Evolutionary conservation across 139 green algal species (phyloP), one percentile per base, ranked within the genome.

Genomic region (Chlorella sp.): DNA sequence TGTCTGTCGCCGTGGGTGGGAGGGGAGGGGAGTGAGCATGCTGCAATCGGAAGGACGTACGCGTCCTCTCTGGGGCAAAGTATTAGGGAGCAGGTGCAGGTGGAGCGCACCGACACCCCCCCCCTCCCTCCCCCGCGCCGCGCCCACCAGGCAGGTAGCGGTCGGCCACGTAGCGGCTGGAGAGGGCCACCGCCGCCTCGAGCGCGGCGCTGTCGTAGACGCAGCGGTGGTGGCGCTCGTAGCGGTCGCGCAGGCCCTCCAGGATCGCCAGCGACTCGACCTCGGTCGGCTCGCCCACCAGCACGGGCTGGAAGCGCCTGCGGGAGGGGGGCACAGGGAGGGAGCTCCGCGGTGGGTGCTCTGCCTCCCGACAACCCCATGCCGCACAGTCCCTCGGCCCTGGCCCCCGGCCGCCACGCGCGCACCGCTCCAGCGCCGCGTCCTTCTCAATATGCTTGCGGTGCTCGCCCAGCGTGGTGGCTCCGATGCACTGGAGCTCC

Each of bases 401-500:
- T n/a, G n/a, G n/a, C n/a, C n/a, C n/a, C n/a, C n/a, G n/a, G n/a
- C n/a, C n/a, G n/a, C n/a, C n/a, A n/a, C n/a, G 25, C 19, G 43
- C 73, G 11, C 63, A 79, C 29, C 96, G 85, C 79, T 96, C 91
- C 58, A 99, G 88, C 8, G 96, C 95, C 21, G 91, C 76, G 73
- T 99, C 96, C n/a, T 87, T 88, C 87, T 99, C 94, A 76, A 99
- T 94, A 87, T 99, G 87, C 84, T 94, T 94, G 48, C 91, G 83
- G 65, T 93, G 83, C 72, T 96, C 91, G 61, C 92, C 85, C 50
- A 97, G 69, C 0, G 93, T 97, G 35, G 93, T 97, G 25, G 93
- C 93, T 33, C 92, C 93, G 46, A 97, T 95, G 86, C 89, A 87
- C 77, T 93, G 87, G 66, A 97, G 82, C 56, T 90, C 79, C 21